A percentile compares a stretch with the other conserved stretches of the same genome.
Conservation (phyloP, 345 rosid genomes). For the Dimocarpus longan region DNA sequence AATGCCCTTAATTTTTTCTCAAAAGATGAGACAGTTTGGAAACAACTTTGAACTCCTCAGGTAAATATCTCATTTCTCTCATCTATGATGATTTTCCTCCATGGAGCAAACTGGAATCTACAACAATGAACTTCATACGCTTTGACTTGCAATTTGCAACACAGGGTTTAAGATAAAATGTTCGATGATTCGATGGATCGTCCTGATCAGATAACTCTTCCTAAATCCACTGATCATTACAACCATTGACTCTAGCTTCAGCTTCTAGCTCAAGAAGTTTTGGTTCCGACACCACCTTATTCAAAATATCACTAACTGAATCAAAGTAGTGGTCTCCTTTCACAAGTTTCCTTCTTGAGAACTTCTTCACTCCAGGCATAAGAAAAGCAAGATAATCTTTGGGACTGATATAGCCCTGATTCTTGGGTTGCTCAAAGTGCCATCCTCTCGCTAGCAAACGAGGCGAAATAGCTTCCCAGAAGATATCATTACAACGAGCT, state of each 20-base stretch:
- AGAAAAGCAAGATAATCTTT: constrained; percentile 62
- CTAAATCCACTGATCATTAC: constrained; percentile 31
- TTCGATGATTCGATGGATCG: constrained; percentile 36
- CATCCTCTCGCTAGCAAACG: constrained; percentile 79
- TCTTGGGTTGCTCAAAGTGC: constrained; percentile 70
- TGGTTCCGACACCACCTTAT: constrained; percentile 68
- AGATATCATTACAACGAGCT: constrained; percentile 70
- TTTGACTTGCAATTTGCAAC: constrained; percentile 39
- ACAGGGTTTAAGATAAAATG: constrained; percentile 64
- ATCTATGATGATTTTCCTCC: constrained; percentile 50
- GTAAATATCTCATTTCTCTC: constrained; percentile 46
- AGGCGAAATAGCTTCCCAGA: constrained; percentile 91
- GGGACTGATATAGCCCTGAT: constrained; percentile 42
- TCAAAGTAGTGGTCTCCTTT: constrained; percentile 76
- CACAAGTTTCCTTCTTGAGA: constrained; percentile 64
- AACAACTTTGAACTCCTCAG: constrained; percentile 34
- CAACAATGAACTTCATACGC: constrained; percentile 55
- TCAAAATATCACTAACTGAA: constrained; percentile 68
- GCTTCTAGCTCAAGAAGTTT: constrained; percentile 59
- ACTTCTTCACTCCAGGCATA: constrained; percentile 65
- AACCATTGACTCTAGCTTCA: constrained; percentile 32
- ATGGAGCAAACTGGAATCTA: constrained; percentile 56
- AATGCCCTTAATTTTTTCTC: constrained; percentile 29
- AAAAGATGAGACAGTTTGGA: constrained; percentile 31
- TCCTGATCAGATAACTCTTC: constrained; percentile 48